These are phyloP conservation scores for Bjerkandera adusta DNA, from an alignment of 1,284 basidiomycete genomes.

Conservation along the genomic window DNA sequence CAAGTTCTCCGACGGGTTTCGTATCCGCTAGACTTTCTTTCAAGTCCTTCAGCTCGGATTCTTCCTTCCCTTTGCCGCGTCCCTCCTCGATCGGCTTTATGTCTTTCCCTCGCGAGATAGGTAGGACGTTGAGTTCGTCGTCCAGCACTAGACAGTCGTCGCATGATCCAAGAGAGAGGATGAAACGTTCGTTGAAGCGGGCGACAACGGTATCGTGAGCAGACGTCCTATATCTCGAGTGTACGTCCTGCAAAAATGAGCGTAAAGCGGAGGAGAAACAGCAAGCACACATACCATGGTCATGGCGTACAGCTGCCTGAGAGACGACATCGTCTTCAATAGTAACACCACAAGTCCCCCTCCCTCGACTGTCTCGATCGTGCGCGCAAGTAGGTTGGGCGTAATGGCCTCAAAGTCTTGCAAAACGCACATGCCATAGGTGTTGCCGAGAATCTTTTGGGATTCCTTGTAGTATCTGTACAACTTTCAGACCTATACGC, in stretches of 20 bases:
- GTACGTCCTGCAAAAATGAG: conserved; percentile 71
- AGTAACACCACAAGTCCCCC: conserved; percentile 92
- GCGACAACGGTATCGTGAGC: conserved; percentile 89
- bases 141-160: conserved; percentile 92
- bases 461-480: conserved; percentile 88
- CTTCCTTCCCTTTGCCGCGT: conserved; percentile 51
- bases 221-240: conserved; percentile 89
- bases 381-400: conserved; percentile 94
- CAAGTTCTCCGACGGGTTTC: conserved; percentile 86
- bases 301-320: conserved; percentile 94
- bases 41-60: conserved; percentile 76
- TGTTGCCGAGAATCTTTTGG: conserved; percentile 95
- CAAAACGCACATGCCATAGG: conserved; percentile 95
- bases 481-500: not conserved
- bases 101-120: conserved; percentile 95
- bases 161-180: conserved; percentile 89
- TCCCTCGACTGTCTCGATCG: conserved; percentile 98
- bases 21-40: conserved; percentile 82
- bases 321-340: conserved; percentile 93
- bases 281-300: conserved; percentile 72
- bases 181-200: conserved; percentile 98
- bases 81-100: conserved; percentile 72
- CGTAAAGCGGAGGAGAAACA: not conserved
- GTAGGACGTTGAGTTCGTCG: conserved; percentile 97
- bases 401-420: conserved; percentile 99